Base-by-base conservation (phyloP, 192 early-diverging fungal genomes). In the Diversispora eburnea region DNA sequence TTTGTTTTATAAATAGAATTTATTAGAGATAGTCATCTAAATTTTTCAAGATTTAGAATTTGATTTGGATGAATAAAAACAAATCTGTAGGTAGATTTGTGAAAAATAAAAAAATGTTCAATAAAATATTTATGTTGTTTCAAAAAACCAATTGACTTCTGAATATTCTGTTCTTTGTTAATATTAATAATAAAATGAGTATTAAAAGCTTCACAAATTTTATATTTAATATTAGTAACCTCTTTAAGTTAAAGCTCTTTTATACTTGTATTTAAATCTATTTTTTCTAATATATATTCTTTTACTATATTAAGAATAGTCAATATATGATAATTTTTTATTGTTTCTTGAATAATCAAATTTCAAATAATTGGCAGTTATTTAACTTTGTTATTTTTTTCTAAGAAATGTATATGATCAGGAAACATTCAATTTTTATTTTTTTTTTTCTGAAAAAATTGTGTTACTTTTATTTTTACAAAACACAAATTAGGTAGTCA, bases 11-110 rank as follows among this genome's bases (percentile, higher is more conserved):
- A 19, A 8, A 42, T 66, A 41, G 63, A 77, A 17, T 73, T 43
- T 17, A 77, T 74, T 0, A 77, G 43, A 39, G 52, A 75, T 8
- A 77, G 48, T 64, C 71, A 77, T 4, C 76, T 52, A 57, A 54
- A 54, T 9, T 42, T 63, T 19, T 19, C 47, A 0, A 73, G 22
- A 19, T 73, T 73, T 7, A 8, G 13, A 19, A 73, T 20, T 51
- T 73, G 72, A 52, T 15, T 52, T 13, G 49, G 7, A 4, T 4
- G 49, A 13, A 15, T 8, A 52, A 52, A 52, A 52, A 52, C 7
- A 15, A 52, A 52, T 3, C 49, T 15, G 8, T 52, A 15, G 2
- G 7, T 52, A 52, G 49, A 52, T 15, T 52, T 8, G 10, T 13
- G 8, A 52, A 15, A 8, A 52, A 52, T 52, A 13, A 13, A 13